Conservation (phyloP, 495 filamentous ascomycete genomes). For the Glonium stellatum region DNA sequence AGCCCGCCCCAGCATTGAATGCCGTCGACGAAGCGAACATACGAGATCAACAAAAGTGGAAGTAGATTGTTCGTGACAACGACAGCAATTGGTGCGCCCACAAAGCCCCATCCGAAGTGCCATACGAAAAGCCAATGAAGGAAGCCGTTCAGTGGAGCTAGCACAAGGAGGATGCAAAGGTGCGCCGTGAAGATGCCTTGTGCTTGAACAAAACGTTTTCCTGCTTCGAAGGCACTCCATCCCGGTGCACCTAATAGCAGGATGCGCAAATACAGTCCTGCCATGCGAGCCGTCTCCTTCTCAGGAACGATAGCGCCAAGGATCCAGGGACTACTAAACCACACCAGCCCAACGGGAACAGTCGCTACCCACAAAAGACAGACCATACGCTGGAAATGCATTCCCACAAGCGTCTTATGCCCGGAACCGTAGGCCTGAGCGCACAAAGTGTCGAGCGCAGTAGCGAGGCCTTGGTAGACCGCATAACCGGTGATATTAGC, state of each 20-base stretch:
- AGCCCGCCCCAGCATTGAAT: conserved; percentile 29
- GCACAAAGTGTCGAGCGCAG: conserved; percentile 29
- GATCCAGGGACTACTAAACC: conserved; percentile 23
- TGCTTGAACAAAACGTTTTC: conserved; percentile 31
- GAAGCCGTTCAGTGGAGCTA: conserved; percentile 26
- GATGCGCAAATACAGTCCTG: conserved; percentile 24
- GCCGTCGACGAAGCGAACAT: conserved; percentile 18
- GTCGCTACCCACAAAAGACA: conserved; percentile 20
- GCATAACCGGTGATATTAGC: conserved; percentile 30
- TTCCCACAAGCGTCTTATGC: conserved; percentile 20
- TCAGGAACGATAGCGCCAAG: conserved; percentile 21
- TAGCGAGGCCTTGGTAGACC: conserved; percentile 29
- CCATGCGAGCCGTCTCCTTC: conserved; percentile 20
- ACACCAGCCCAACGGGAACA: conserved; percentile 27
- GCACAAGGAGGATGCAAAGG: conserved; percentile 23
- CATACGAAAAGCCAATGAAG: conserved; percentile 29
- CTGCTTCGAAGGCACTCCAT: conserved; percentile 28
- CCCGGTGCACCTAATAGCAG: conserved; percentile 22
- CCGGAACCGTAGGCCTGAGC: conserved; percentile 31
- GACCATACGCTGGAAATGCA: conserved; percentile 28
- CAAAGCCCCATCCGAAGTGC: conserved; percentile 18
- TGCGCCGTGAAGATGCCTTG: conserved; percentile 29
- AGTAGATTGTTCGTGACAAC: conserved; percentile 22
- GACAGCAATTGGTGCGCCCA: conserved; percentile 25
- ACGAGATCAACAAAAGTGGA: conserved; percentile 21